Percentiles rank a stretch among this genome's conserved stretches.
Conservation (phyloP, 139 green algal species). For the Raphidocelis subcapitata region DNA sequence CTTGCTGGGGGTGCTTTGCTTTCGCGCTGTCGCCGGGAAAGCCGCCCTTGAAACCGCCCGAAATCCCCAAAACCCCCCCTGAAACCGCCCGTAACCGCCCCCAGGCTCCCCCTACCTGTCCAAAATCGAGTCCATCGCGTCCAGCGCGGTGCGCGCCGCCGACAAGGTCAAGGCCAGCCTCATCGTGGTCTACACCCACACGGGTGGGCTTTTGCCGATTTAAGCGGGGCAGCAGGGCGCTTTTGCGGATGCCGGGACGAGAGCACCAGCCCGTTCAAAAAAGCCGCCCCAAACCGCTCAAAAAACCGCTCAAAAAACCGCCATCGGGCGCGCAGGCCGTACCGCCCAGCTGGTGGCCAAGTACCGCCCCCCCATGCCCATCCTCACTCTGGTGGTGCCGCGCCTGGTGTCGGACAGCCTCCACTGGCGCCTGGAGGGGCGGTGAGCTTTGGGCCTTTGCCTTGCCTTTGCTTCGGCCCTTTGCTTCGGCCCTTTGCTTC, state of each 20-base stretch:
- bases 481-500: too few species aligned
- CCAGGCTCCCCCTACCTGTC: slow-evolving; percentile 36
- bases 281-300: too few species aligned
- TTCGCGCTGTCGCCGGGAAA: neutral
- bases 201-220: slow-evolving; percentile 12
- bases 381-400: slow-evolving; percentile 87
- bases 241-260: too few species aligned
- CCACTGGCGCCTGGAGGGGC: slow-evolving; percentile 77
- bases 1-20: too few species aligned
- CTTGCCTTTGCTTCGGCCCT: too few species aligned
- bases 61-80: neutral
- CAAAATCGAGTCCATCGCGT: slow-evolving; percentile 87
- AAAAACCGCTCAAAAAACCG: too few species aligned
- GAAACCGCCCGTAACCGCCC: neutral
- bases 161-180: slow-evolving; percentile 76
- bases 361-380: slow-evolving; percentile 78
- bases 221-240: too few species aligned
- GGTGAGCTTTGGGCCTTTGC: too few species aligned
- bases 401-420: slow-evolving; percentile 76
- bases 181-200: slow-evolving; percentile 86
- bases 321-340: slow-evolving; percentile 59
- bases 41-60: neutral
- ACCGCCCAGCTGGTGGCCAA: slow-evolving; percentile 87
- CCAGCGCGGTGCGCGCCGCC: slow-evolving; percentile 79
- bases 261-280: too few species aligned